Evolutionary conservation across 129 eudicot genomes (phyloP).

Genomic region (Artemisia annua): DNA sequence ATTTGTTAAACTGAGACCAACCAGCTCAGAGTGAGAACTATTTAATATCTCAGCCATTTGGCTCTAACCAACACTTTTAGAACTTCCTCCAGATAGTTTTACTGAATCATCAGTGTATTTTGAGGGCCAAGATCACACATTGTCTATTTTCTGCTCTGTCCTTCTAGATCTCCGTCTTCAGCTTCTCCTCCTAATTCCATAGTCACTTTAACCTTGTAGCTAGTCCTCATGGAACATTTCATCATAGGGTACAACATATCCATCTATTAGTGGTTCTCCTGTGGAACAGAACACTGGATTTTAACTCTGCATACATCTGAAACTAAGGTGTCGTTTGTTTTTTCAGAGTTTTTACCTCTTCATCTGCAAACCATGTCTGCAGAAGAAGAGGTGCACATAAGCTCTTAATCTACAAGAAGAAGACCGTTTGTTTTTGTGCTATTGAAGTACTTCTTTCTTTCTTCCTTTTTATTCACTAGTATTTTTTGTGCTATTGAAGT

Average conservation of each 20-base stretch:
- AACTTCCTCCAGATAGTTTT: background rate
- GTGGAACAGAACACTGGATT: background rate
- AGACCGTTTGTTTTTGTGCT: too few species aligned
- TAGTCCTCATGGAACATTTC: constrained; percentile 47
- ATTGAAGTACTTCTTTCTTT: too few species aligned
- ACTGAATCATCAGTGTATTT: background rate
- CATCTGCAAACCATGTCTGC: too few species aligned
- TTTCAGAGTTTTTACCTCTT: too few species aligned
- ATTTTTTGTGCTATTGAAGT: too few species aligned
- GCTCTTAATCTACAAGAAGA: too few species aligned
- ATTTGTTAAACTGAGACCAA: too few species aligned
- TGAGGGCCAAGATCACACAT: constrained; percentile 7
- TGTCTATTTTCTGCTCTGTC: constrained; percentile 17
- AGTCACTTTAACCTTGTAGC: constrained; percentile 26
- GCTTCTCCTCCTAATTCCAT: background rate
- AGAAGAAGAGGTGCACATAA: too few species aligned
- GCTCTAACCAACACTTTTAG: background rate
- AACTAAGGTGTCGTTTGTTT: too few species aligned
- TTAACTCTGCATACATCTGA: too few species aligned
- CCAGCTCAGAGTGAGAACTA: background rate
- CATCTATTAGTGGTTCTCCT: constrained; percentile 55
- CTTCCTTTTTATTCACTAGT: too few species aligned
- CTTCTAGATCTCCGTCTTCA: constrained; percentile 21
- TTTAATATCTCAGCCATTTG: background rate
- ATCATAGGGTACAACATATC: constrained; percentile 42